Base-by-base conservation (phyloP, 805 yeast species). In the Metschnikowia vanudenii region DNA sequence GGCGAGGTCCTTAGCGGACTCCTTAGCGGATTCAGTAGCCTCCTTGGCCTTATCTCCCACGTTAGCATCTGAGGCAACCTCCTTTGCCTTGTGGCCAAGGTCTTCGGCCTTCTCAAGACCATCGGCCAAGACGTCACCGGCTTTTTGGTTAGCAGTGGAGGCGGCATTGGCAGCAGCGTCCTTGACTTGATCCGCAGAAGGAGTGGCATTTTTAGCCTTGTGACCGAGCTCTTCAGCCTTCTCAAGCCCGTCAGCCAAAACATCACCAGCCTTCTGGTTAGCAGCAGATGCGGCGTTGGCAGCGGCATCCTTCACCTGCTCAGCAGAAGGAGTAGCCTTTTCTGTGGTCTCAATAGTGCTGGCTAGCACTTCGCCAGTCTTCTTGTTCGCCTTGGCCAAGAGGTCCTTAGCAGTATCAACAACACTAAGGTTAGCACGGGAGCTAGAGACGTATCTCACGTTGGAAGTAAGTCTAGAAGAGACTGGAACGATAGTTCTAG, bases 331-430 rank as follows among this genome's bases (percentile, higher is more conserved):
- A 13, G 58, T 48, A 28, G 41, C 53, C 14, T 53, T 37, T 39
- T 61, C 73, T 17, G 73, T 71, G 35, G 61, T 65, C 31, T 71
- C 73, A 46, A 72, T 57, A 1, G 74, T 71, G 17, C 61, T 63
- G n/a, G 75, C 76, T 14, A 68, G 60, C 8, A 62, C 64, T 49
- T 71, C 63, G 8, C 76, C 76, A n/a, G 70, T 67, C 55, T 68
- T 71, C 47, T 64, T 62, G 53, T 63, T 63, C 32, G 60, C 65
- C 46, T 61, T 65, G 33, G 55, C 47, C 37, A 67, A 60, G 6
- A 61, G 65, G n/a, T 65, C 67, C 56, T 69, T 69, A 18, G 73
- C 71, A 12, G 64, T 46, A 39, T 63, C 71, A 12, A 69, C 55
- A 12, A 69, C 57, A 13, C 68, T 61, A 6, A 42, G 43, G 35